Evolutionary conservation across 495 filamentous ascomycete species (phyloP).

Genomic region (Geoglossum glabrum): DNA sequence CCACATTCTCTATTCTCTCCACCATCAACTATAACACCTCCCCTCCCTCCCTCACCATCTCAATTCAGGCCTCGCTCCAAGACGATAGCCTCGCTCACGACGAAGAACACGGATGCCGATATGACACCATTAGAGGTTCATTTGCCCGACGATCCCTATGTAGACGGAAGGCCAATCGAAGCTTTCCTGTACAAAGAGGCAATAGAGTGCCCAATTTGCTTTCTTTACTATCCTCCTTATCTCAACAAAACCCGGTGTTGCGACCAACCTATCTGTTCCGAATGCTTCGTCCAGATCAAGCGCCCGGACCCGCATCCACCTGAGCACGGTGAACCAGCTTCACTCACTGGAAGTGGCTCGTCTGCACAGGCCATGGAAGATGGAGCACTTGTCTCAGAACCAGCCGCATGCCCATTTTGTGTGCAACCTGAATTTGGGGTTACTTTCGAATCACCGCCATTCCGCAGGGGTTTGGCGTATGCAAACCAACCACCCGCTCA

Average conservation of each 20-base stretch:
- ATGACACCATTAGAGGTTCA: constrained; percentile 56
- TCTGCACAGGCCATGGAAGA: constrained; percentile 27
- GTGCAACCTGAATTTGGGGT: constrained; percentile 88
- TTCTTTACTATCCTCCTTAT: constrained; percentile 87
- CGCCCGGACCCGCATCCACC: constrained; percentile 88
- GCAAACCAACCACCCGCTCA: constrained; percentile 25
- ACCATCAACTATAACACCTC: constrained; percentile 24
- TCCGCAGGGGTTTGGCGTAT: constrained; percentile 67
- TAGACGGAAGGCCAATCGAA: constrained; percentile 82
- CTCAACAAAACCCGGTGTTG: constrained; percentile 93
- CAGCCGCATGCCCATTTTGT: constrained; percentile 90
- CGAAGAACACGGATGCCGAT: constrained; percentile 41
- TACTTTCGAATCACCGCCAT: constrained; percentile 73
- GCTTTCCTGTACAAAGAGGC: constrained; percentile 84
- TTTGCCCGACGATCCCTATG: constrained; percentile 63
- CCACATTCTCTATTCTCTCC: constrained; percentile 28
- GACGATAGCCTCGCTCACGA: constrained; percentile 66
- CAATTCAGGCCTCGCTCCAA: constrained; percentile 54
- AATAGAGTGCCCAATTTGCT: constrained; percentile 87
- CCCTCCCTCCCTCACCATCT: constrained; percentile 42
- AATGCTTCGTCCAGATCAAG: constrained; percentile 98
- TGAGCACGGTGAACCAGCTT: constrained; percentile 43
- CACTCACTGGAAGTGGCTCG: constrained; percentile 4
- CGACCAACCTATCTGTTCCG: constrained; percentile 91
- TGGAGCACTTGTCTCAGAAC: constrained; percentile 63